Evolutionary conservation across 176 grass and related monocot genomes (phyloP).

Genomic region (Bonia amplexicaulis): DNA sequence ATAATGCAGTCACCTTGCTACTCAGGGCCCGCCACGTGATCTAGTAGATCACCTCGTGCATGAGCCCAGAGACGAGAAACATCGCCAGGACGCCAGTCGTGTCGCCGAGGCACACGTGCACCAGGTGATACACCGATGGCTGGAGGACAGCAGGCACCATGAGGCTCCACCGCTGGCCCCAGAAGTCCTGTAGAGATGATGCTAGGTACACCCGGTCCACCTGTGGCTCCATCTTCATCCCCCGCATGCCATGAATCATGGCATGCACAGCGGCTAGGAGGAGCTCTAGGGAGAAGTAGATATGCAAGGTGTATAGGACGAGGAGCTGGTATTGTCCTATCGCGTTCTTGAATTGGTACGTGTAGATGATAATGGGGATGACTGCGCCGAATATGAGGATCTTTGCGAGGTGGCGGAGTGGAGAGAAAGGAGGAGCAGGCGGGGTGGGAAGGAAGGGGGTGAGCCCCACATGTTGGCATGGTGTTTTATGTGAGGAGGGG

Average conservation of each 20-base stretch:
- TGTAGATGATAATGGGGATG: conserved; percentile 19
- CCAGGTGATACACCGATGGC: neutral
- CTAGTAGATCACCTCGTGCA: conserved; percentile 44
- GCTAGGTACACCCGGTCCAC: conserved; percentile 14
- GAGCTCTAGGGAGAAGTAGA: conserved; percentile 54
- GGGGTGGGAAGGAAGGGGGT: too few relatives aligned
- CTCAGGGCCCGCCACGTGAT: neutral
- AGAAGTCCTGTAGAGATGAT: conserved; percentile 32
- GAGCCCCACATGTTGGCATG: too few relatives aligned
- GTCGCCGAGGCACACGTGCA: neutral
- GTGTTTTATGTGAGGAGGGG: too few relatives aligned
- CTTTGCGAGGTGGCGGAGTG: neutral
- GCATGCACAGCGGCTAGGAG: neutral
- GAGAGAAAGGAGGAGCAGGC: too few relatives aligned
- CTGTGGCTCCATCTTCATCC: conserved; percentile 33
- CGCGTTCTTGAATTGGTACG: conserved; percentile 39
- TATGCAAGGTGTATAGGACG: conserved; percentile 21
- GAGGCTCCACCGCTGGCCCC: conserved; percentile 42
- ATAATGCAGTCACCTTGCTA: conserved; percentile 34
- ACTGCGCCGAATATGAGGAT: conserved; percentile 16
- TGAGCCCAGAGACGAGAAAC: conserved; percentile 39
- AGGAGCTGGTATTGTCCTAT: conserved; percentile 39
- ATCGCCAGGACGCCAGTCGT: conserved; percentile 1
- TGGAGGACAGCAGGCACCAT: neutral
- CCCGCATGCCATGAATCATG: neutral